Base-by-base conservation (phyloP, 495 filamentous ascomycete species). In the Aspergillus saccharolyticus region DNA sequence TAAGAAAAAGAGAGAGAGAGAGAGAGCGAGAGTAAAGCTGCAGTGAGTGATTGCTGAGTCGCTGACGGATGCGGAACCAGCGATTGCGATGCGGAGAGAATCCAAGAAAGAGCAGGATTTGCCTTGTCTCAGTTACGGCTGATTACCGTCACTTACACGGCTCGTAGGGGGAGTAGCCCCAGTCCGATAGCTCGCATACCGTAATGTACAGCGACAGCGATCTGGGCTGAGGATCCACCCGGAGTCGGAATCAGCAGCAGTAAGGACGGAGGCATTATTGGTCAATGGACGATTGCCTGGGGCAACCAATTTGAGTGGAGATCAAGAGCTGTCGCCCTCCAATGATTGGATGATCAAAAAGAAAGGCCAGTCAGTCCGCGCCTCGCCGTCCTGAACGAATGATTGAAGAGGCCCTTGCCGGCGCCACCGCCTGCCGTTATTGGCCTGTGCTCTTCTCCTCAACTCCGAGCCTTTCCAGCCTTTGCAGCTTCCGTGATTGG, bases 241-340 rank as follows among this genome's bases (percentile, higher is more conserved):
- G 22, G 19, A 47, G 49, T 53, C 56, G 55, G 63, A 62, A 28
- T 9, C 3, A 28, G 25, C 25, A 28, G 25, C 25, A 28, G 25
- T 28, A 62, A 65, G 59, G 63, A 58, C 44, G 42, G 49, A 33
- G 39, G 28, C 55, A 58, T 61, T 57, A 66, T 66, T 66, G 60
- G 63, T 58, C 54, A 52, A 52, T 57, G 17, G 44, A 18, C 12
- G 20, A 56, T 56, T 45, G 39, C 53, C 39, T 53, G 22, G 56
- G 50, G 54, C 54, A 55, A 52, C 42, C 50, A 12, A 4, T 14
- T n/a, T 15, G 53, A 39, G 46, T 45, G 52, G 60, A 25, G 46
- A 46, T 43, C 42, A 20, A 51, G 30, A 15, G n/a, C 16, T 4
- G 5, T 18, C 15, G 9, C 6, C 39, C 9, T 18, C 15, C 4